Percentiles rank a stretch among this genome's conserved stretches.
These are phyloP conservation scores for Arabidopsis hybrid DNA, from an alignment of 441 rosid genomes.

Conservation along the genomic window DNA sequence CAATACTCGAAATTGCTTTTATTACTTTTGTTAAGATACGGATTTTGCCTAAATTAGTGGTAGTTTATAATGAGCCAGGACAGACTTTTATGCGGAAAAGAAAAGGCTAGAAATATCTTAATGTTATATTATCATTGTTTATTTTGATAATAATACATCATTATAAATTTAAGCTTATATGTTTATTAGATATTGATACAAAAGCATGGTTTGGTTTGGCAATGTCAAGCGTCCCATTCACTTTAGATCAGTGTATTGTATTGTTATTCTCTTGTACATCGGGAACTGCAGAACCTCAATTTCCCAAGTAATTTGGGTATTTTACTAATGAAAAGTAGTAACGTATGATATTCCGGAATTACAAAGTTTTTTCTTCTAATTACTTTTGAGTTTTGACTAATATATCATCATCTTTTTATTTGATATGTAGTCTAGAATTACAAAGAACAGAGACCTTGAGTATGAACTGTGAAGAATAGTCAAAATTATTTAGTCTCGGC, in stretches of 20 bases:
- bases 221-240: constrained; percentile 27
- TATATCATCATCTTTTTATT: no score
- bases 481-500: no score
- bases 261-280: constrained; percentile 24
- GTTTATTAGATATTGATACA: constrained; percentile 7
- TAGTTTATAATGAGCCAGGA: constrained; percentile 33
- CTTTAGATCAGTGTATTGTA: constrained; percentile 20
- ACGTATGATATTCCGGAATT: no score
- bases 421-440: no score
- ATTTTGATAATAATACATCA: neutral
- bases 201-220: constrained; percentile 16
- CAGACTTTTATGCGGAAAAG: constrained; percentile 20
- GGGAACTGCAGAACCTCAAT: constrained; percentile 15
- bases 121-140: neutral
- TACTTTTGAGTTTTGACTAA: no score
- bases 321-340: neutral
- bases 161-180: neutral
- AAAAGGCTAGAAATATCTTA: constrained; percentile 27
- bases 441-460: no score
- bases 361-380: no score
- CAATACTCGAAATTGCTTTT: constrained; percentile 38
- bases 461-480: no score
- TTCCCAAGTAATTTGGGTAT: constrained; percentile 20
- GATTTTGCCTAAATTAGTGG: constrained; percentile 31
- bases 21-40: constrained; percentile 35